Evolutionary conservation across 164 flowering plant genomes (phyloP).

Genomic region (Houttuynia cordata): DNA sequence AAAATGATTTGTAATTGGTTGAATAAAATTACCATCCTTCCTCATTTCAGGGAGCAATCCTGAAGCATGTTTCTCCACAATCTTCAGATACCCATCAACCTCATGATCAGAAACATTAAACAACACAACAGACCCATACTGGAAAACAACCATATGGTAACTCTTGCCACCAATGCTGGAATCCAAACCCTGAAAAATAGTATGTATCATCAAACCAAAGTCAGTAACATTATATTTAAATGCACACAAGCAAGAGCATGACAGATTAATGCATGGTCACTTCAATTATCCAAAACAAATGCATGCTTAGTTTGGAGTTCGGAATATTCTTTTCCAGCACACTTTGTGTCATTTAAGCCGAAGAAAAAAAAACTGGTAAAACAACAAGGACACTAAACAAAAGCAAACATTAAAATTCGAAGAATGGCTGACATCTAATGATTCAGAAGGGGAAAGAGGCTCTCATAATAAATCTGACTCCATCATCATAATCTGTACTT

Average conservation of each 20-base stretch:
- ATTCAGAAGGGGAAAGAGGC: too few species aligned
- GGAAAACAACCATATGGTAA: conserved; percentile 85
- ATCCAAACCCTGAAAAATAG: conserved; percentile 40
- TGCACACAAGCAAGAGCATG: not conserved
- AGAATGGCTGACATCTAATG: too few species aligned
- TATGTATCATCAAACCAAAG: not conserved
- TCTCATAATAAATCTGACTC: too few species aligned
- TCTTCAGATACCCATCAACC: conserved; percentile 68
- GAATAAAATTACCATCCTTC: conserved; percentile 62
- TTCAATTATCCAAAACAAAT: too few species aligned
- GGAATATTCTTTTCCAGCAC: too few species aligned
- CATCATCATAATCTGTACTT: too few species aligned
- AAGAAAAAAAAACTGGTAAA: too few species aligned
- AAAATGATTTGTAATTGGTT: not conserved
- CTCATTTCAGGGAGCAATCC: conserved; percentile 90
- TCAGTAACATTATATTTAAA: not conserved
- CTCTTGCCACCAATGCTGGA: conserved; percentile 34
- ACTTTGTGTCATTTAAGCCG: too few species aligned
- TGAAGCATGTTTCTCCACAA: conserved; percentile 68
- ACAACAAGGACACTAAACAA: too few species aligned
- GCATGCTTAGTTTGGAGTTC: too few species aligned
- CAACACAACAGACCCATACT: conserved; percentile 85
- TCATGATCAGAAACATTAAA: conserved; percentile 70
- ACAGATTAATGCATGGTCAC: too few species aligned
- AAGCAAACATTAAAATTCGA: too few species aligned